Evolutionary conservation across 306 rosid species (phyloP).

Genomic region (Lagenaria siceraria): DNA sequence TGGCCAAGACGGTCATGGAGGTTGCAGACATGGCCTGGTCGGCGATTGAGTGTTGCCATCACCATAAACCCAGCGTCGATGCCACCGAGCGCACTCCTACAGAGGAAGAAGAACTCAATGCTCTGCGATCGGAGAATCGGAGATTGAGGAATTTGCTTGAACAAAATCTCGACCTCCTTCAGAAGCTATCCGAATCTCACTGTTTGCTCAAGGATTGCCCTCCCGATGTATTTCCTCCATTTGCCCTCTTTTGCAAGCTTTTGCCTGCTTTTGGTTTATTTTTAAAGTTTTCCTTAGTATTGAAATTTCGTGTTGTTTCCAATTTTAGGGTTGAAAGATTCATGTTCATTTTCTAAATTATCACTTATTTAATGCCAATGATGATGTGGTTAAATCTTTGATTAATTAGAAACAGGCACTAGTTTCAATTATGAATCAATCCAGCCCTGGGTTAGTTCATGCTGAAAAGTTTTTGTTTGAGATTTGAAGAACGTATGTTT

Average conservation of each 20-base stretch:
- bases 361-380: not conserved
- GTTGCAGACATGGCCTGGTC: constrained; percentile 90
- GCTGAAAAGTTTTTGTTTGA: not conserved
- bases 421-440: not conserved
- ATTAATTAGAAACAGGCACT: not conserved
- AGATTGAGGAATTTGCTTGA: constrained; percentile 59
- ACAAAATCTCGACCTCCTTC: constrained; percentile 58
- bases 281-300: not conserved
- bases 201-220: constrained; percentile 54
- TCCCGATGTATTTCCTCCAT: constrained; percentile 43
- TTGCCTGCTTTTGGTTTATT: not conserved
- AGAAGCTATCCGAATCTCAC: constrained; percentile 57
- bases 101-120: constrained; percentile 36
- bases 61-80: constrained; percentile 23
- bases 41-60: constrained; percentile 59
- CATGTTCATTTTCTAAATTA: not conserved
- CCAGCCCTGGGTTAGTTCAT: not conserved
- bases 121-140: constrained; percentile 62
- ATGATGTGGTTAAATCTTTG: not conserved
- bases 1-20: constrained; percentile 87
- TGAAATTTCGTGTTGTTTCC: not conserved
- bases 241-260: not conserved
- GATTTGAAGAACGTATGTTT: not conserved
- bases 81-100: constrained; percentile 7
- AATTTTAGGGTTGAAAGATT: not conserved